A percentile compares a stretch with the other conserved stretches of the same genome.
phyloP scores from a whole-genome alignment of 2,329 filamentous ascomycete genomes.

The Colletotrichum graminicola region DNA sequence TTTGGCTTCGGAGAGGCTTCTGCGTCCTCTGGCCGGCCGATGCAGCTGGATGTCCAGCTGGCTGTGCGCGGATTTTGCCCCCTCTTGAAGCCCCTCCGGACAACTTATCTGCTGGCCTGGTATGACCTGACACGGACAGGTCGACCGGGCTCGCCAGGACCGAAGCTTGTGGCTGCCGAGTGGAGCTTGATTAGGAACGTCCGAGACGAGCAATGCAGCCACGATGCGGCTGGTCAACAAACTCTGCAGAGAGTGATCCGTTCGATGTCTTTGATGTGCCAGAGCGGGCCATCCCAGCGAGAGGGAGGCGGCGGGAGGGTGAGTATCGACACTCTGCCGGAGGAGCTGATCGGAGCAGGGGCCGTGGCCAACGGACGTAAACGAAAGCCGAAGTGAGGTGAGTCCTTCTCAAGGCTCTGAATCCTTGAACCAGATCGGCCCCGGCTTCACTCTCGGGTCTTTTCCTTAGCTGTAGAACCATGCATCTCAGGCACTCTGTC shows the following conservation, averaged over 20 bases:
- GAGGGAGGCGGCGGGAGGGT: constrained; percentile 1
- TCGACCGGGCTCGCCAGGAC: constrained; percentile 19
- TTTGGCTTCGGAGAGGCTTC: constrained; percentile 22
- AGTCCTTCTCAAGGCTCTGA: constrained; percentile 7
- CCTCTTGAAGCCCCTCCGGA: constrained; percentile 26
- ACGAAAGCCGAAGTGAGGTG: neutral
- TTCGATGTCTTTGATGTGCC: constrained; percentile 35
- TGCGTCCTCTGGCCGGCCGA: neutral
- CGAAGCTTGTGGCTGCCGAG: constrained; percentile 14
- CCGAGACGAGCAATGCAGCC: constrained; percentile 16
- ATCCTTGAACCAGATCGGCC: constrained; percentile 23
- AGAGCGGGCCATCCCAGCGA: constrained; percentile 14
- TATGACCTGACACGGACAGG: constrained; percentile 28
- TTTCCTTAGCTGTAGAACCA: too few species aligned
- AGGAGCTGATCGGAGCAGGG: constrained; percentile 23
- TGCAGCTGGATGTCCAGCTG: constrained; percentile 4
- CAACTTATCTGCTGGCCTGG: constrained; percentile 2
- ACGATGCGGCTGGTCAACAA: neutral
- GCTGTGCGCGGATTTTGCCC: constrained; percentile 30
- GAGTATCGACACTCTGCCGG: constrained; percentile 22
- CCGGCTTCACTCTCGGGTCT: constrained; percentile 1
- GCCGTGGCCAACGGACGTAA: constrained; percentile 12
- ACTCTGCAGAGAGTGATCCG: constrained; percentile 12
- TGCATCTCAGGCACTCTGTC: neutral
- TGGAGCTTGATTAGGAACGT: constrained; percentile 26